Evolutionary conservation across 805 yeast species (phyloP).

Genomic region (Lipomyces kockii): DNA sequence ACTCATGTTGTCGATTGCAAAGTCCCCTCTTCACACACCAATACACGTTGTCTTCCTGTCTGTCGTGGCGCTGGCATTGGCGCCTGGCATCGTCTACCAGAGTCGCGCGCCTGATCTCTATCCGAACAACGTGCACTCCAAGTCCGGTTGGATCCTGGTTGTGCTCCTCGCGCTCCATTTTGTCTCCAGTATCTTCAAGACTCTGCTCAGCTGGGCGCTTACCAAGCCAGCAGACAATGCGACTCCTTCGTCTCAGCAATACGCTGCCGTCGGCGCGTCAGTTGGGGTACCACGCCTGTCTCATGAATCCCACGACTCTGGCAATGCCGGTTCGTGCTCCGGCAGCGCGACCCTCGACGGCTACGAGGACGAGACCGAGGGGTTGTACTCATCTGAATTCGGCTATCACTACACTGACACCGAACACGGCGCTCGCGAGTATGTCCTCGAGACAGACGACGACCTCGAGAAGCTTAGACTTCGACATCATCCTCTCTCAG

Average conservation of each 20-base stretch:
- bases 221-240: slow-evolving; percentile 8
- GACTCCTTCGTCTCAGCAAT: not conserved
- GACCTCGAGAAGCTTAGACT: slow-evolving; percentile 26
- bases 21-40: slow-evolving; percentile 63
- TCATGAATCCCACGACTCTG: slow-evolving; percentile 12
- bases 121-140: slow-evolving; percentile 74
- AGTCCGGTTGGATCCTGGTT: slow-evolving; percentile 65
- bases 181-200: slow-evolving; percentile 55
- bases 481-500: slow-evolving; percentile 26
- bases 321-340: slow-evolving; percentile 9
- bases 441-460: slow-evolving; percentile 28
- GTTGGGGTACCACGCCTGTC: not conserved
- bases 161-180: slow-evolving; percentile 60
- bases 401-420: slow-evolving; percentile 42
- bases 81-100: slow-evolving; percentile 57
- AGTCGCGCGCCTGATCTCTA: slow-evolving; percentile 67
- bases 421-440: slow-evolving; percentile 41
- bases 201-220: slow-evolving; percentile 53
- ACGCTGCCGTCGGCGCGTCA: not conserved
- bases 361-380: slow-evolving; percentile 15
- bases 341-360: slow-evolving; percentile 31
- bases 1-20: slow-evolving; percentile 64
- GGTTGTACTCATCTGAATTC: slow-evolving; percentile 19
- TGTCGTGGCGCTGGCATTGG: slow-evolving; percentile 55
- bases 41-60: slow-evolving; percentile 57